These are phyloP conservation scores for Gomphus bonarii DNA, from an alignment of 1,284 basidiomycete species.

Conservation along the genomic window DNA sequence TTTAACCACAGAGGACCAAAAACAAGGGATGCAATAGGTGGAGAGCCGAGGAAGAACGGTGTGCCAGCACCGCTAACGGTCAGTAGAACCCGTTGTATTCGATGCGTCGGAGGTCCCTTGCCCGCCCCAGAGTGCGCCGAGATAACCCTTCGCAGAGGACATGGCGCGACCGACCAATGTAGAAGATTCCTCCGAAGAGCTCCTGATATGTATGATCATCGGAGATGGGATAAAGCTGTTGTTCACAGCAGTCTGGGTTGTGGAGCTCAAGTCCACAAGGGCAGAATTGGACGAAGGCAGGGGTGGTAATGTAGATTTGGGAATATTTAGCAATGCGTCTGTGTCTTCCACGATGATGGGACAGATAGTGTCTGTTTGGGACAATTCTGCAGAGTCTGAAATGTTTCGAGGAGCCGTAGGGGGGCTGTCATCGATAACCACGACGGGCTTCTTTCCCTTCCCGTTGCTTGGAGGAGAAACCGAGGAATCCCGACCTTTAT, in stretches of 20 bases:
- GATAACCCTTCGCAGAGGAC: constrained; percentile 7
- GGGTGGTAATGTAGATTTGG: background rate
- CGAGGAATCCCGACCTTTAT: background rate
- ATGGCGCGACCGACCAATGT: constrained; percentile 5
- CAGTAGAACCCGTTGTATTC: background rate
- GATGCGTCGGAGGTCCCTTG: background rate
- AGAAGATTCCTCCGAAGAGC: constrained; percentile 1
- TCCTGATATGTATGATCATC: background rate
- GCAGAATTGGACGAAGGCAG: background rate
- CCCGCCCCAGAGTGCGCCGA: constrained; percentile 3
- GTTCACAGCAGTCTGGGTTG: background rate
- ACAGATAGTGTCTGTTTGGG: no score
- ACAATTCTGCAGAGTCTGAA: background rate
- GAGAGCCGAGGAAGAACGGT: background rate
- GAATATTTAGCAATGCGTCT: background rate
- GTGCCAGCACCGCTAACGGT: background rate
- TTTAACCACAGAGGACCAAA: background rate
- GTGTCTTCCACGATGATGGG: background rate
- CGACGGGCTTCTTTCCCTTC: background rate
- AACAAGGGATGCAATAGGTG: background rate
- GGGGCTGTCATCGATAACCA: background rate
- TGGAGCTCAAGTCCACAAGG: no score
- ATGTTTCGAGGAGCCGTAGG: background rate
- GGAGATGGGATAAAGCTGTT: background rate
- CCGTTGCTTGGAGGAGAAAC: constrained; percentile 1